These are phyloP conservation scores for Sparassis latifolia DNA, from an alignment of 1,284 basidiomycete species.

Conservation along the genomic window DNA sequence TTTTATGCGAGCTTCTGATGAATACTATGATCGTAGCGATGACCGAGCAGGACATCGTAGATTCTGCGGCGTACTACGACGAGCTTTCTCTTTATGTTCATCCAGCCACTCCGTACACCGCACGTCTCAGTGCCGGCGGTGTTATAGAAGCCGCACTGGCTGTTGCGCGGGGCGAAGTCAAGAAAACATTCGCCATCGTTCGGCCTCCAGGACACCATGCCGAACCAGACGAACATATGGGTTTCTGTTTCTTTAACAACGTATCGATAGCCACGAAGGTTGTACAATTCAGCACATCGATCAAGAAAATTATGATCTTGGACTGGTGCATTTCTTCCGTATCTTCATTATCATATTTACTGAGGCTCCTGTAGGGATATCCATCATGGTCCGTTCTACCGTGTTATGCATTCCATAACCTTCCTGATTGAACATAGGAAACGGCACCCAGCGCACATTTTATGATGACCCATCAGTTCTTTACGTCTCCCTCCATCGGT, in stretches of 20 bases:
- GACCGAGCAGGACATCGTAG: slow-evolving; percentile 64
- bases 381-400: slow-evolving; percentile 71
- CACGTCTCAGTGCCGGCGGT: slow-evolving; percentile 88
- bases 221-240: slow-evolving; percentile 96
- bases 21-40: slow-evolving; percentile 42
- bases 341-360: neutral
- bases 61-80: slow-evolving; percentile 79
- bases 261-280: slow-evolving; percentile 89
- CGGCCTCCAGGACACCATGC: slow-evolving; percentile 98
- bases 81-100: slow-evolving; percentile 90
- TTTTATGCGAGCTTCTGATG: neutral
- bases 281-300: slow-evolving; percentile 59
- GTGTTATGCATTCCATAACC: no score
- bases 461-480: slow-evolving; percentile 87
- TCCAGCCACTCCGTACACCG: slow-evolving; percentile 78
- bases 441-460: slow-evolving; percentile 95
- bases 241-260: slow-evolving; percentile 99
- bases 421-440: slow-evolving; percentile 41
- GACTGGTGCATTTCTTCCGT: slow-evolving; percentile 71
- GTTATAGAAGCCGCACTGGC: slow-evolving; percentile 88
- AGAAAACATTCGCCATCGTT: slow-evolving; percentile 92
- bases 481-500: slow-evolving; percentile 96
- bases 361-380: slow-evolving; percentile 69
- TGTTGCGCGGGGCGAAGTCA: slow-evolving; percentile 76
- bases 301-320: slow-evolving; percentile 84